These are phyloP conservation scores for Ustilago loliicola DNA, from an alignment of 1,284 basidiomycete genomes.

Conservation along the genomic window DNA sequence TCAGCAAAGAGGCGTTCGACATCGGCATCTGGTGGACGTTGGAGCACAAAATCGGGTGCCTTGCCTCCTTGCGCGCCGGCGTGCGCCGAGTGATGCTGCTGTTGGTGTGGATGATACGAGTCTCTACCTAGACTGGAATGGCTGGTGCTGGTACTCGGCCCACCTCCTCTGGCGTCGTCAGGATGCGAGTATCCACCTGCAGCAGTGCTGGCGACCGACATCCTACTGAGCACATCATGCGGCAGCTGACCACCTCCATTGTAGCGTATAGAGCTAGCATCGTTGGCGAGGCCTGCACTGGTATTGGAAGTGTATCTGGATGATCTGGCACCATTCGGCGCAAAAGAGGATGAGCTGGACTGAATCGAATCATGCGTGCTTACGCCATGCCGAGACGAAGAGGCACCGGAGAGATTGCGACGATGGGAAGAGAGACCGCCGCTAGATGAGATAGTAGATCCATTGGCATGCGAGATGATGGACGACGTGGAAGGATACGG, in stretches of 20 bases:
- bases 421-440: slow-evolving; percentile 35
- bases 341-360: slow-evolving; percentile 30
- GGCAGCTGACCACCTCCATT: slow-evolving; percentile 21
- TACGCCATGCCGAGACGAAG: slow-evolving; percentile 35
- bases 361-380: slow-evolving; percentile 44
- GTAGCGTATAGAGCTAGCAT: slow-evolving; percentile 23
- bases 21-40: slow-evolving; percentile 60
- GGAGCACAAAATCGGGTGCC: slow-evolving; percentile 56
- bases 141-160: slow-evolving; percentile 25
- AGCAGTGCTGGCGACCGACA: slow-evolving; percentile 44
- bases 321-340: slow-evolving; percentile 30
- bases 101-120: slow-evolving; percentile 24
- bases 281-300: slow-evolving; percentile 16
- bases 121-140: slow-evolving; percentile 35
- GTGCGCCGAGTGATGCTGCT: background rate
- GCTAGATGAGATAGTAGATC: slow-evolving; percentile 36
- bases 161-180: slow-evolving; percentile 12
- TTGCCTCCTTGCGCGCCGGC: slow-evolving; percentile 13
- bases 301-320: slow-evolving; percentile 46
- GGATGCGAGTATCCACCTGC: slow-evolving; percentile 19
- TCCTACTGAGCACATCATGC: slow-evolving; percentile 29
- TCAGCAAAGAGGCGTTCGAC: slow-evolving; percentile 69
- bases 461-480: slow-evolving; percentile 41
- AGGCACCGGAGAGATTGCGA: slow-evolving; percentile 34
- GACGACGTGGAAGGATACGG: slow-evolving; percentile 31